phyloP scores from a whole-genome alignment of 2,329 filamentous ascomycete species.

The Chrysosporium queenslandicum region DNA sequence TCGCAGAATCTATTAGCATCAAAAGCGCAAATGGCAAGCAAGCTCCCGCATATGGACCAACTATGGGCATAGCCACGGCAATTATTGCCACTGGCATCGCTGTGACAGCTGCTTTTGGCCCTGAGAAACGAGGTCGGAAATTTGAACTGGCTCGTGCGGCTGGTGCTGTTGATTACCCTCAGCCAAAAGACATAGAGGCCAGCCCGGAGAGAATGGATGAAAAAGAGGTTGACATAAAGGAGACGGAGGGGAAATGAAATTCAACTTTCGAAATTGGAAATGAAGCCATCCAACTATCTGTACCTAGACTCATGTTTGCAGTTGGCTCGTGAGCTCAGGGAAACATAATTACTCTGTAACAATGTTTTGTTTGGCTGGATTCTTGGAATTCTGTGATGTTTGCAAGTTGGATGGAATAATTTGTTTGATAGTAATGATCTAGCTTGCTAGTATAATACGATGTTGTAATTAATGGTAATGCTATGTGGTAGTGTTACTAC shows the following conservation, averaged over 20 bases:
- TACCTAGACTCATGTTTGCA: background rate
- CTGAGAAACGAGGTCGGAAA: conserved; percentile 60
- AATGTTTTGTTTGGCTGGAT: too few relatives aligned
- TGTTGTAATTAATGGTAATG: too few relatives aligned
- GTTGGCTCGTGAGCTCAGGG: background rate
- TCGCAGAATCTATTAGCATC: conserved; percentile 55
- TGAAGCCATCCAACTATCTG: background rate
- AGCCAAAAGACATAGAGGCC: conserved; percentile 7
- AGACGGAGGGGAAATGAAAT: background rate
- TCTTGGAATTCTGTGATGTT: background rate
- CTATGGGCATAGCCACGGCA: conserved; percentile 65
- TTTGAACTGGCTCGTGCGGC: conserved; percentile 55
- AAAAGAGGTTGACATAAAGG: background rate
- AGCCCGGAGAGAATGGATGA: background rate
- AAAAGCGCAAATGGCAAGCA: conserved; percentile 44
- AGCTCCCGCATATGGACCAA: conserved; percentile 62
- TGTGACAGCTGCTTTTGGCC: conserved; percentile 58
- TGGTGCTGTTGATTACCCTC: conserved; percentile 23
- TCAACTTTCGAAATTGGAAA: too few relatives aligned
- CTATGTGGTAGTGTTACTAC: too few relatives aligned
- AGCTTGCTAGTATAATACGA: too few relatives aligned
- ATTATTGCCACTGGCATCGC: conserved; percentile 64
- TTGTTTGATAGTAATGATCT: too few relatives aligned
- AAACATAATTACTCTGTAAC: background rate
- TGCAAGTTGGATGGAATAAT: background rate